Evolutionary conservation across 768 basidiomycete genomes (phyloP), one percentile per base, ranked within the genome.

Genomic region (Suillus ampliporus): DNA sequence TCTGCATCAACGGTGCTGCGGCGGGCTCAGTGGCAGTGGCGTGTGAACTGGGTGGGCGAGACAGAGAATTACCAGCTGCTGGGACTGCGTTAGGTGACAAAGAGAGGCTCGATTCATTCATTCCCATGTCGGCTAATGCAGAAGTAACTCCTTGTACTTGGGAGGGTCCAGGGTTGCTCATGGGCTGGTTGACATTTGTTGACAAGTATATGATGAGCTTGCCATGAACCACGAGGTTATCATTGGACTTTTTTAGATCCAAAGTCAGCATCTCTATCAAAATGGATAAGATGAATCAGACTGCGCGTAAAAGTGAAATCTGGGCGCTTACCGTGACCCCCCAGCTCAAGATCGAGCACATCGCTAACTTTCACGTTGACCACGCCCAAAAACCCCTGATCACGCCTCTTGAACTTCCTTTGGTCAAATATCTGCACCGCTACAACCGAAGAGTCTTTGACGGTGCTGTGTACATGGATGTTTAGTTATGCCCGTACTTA

Each of bases 381-480:
- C 15, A 99, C 97, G 40, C 97, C 97, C 59, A 99, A 82, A 77
- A 99, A 99, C 2, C 97, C 97, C 74, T 99, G 97, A 75, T 99
- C 97, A 71, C 91, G 89, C 78, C 92, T 86, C 84, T 99, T 99
- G 82, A 99, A 99, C 79, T 99, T 99, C 76, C 95, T 89, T 78
- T 99, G 97, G 79, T 99, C 97, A 69, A 99, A 99, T 70, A 99
- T 97, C 79, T 99, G 97, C 1, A 99, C 96, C 5, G 95, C 94
- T 62, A 99, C 87, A 53, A 99, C 93, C 19, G 96, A 98, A n/a
- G 93, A 94, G 68, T 99, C 97, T 76, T 95, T 97, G 73, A 97
- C 97, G 57, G 86, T 92, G 68, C 96, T 98, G 69, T 28, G 46
- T 59, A 60, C 60, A 64, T 63, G 56, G 15, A 54, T 9, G 28